Evolutionary conservation across 2,329 filamentous ascomycete genomes (phyloP).

Genomic region (Hymenoscyphus infarciens): DNA sequence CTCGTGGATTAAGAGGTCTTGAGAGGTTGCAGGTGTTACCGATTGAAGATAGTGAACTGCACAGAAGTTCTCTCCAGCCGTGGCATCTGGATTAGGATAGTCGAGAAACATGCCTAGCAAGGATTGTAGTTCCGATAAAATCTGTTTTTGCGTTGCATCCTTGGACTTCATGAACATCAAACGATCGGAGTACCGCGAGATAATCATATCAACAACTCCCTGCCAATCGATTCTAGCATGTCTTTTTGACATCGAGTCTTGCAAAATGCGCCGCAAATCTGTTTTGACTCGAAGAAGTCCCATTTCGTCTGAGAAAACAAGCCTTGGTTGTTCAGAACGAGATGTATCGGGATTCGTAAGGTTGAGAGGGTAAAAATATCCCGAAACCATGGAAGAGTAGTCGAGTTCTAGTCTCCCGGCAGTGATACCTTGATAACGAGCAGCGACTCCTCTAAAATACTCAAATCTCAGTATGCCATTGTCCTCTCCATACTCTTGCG

Average conservation of each 20-base stretch:
- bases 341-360: slow-evolving; percentile 28
- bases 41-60: slow-evolving; percentile 43
- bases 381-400: slow-evolving; percentile 33
- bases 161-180: slow-evolving; percentile 37
- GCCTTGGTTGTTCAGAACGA: slow-evolving; percentile 25
- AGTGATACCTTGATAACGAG: slow-evolving; percentile 44
- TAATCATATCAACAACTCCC: slow-evolving; percentile 60
- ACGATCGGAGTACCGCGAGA: slow-evolving; percentile 57
- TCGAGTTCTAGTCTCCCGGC: slow-evolving; percentile 33
- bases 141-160: slow-evolving; percentile 15
- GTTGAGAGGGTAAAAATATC: slow-evolving; percentile 31
- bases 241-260: slow-evolving; percentile 22
- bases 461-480: slow-evolving; percentile 21
- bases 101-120: slow-evolving; percentile 45
- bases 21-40: slow-evolving; percentile 35
- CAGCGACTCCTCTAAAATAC: slow-evolving; percentile 41
- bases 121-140: slow-evolving; percentile 40
- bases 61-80: slow-evolving; percentile 45
- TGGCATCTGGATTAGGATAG: slow-evolving; percentile 37
- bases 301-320: slow-evolving; percentile 12
- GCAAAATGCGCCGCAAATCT: slow-evolving; percentile 43
- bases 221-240: slow-evolving; percentile 52
- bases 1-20: slow-evolving; percentile 45
- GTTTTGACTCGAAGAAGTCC: slow-evolving; percentile 37
- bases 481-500: not conserved